Evolutionary conservation across 2,329 filamentous ascomycete species (phyloP), one percentile per base, ranked within the genome.

Genomic region (Alternaria arbusti): DNA sequence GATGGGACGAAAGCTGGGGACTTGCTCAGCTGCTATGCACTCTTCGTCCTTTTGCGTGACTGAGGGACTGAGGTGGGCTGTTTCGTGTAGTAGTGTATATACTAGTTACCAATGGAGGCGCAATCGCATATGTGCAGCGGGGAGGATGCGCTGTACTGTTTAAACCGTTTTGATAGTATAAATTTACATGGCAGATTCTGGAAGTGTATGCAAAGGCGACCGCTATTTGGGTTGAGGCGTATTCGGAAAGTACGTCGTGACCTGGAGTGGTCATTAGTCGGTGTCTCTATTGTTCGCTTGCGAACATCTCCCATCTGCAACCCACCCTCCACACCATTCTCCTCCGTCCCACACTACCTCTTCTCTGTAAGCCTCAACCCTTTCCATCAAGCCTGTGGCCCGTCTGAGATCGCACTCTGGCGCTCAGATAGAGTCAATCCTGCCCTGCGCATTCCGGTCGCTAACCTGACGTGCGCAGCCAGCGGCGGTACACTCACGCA

Each of bases 401-500:
- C 61, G 52, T 61, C 59, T 57, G 62, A 57, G 55, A 32, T 49
- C 61, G 51, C 59, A 55, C 57, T 69, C 60, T 64, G 57, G 62
- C 63, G 54, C 66, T 63, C 57, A 57, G 59, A 51, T 56, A 25
- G 57, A 46, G 54, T 57, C 55, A 61, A 68, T 63, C 45, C 56
- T 67, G 56, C 63, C 64, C 40, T 71, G 71, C 69, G 69, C 73
- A 70, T 67, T 55, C 56, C 61, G 63, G 59, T 69, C 69, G 69
- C 77, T 79, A 64, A 78, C 77, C 67, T 67, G 70, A 69, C 65
- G 72, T 67, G 68, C 67, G 60, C 75, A 76, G 68, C 70, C 65
- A 72, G 72, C 77, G 76, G 77, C 75, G 75, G 73, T 72, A 74
- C 69, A 52, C 49, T 40, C 49, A 78, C 77, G 75, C 74, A 76